Conservation (phyloP, 192 early-diverging fungal species). For the Coemansia sp. region DNA sequence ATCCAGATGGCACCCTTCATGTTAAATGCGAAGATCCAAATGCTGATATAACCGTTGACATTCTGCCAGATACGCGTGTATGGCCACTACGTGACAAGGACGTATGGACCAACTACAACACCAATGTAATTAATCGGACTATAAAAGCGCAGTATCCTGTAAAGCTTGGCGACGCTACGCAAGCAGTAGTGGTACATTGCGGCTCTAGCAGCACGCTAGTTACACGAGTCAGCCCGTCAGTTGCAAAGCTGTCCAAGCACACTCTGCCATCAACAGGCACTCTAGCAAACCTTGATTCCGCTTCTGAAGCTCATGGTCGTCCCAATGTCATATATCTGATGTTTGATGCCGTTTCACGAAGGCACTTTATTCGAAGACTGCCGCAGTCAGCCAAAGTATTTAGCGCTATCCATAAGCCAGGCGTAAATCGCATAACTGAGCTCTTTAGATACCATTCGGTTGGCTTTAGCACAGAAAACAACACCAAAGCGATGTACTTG, state of each 20-base stretch:
- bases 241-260: constrained; percentile 10
- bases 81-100: constrained; percentile 55
- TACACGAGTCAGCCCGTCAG: constrained; percentile 32
- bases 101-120: constrained; percentile 51
- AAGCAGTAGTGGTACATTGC: constrained; percentile 54
- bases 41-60: constrained; percentile 25
- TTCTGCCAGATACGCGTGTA: constrained; percentile 54
- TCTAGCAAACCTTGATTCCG: neutral
- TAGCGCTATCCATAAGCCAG: constrained; percentile 26
- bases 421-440: constrained; percentile 39
- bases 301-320: constrained; percentile 5
- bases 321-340: constrained; percentile 58
- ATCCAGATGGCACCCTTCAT: constrained; percentile 32
- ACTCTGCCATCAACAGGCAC: constrained; percentile 16
- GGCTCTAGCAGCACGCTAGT: constrained; percentile 36
- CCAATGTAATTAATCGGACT: constrained; percentile 32
- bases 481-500: constrained; percentile 52
- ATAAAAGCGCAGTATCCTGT: constrained; percentile 23
- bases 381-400: constrained; percentile 45
- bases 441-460: constrained; percentile 57
- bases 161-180: constrained; percentile 31
- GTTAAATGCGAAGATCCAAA: constrained; percentile 20
- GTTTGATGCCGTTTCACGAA: constrained; percentile 54
- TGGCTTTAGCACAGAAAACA: constrained; percentile 56
- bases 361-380: constrained; percentile 58